Conservation (phyloP, 345 rosid species). For the Reutealis trisperma region DNA sequence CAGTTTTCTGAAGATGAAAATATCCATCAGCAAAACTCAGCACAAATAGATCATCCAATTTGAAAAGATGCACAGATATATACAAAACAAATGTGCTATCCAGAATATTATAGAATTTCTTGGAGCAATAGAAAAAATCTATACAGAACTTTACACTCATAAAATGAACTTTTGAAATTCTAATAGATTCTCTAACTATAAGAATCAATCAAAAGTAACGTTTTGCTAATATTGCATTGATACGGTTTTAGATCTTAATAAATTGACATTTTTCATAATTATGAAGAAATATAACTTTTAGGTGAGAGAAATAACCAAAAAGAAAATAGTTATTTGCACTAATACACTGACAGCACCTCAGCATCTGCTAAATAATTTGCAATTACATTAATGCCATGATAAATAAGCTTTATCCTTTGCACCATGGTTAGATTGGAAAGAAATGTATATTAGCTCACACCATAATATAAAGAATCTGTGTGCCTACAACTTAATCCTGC, state of each 20-base stretch:
- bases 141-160: not conserved
- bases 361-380: not conserved
- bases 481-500: not conserved
- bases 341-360: not conserved
- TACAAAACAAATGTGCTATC: not conserved
- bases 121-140: not conserved
- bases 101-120: not conserved
- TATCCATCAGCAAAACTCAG: not conserved
- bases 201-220: not conserved
- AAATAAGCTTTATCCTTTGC: not conserved
- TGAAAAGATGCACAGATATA: not conserved
- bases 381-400: not conserved
- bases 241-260: not conserved
- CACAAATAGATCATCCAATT: not conserved
- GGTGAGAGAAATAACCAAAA: not conserved
- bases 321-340: not conserved
- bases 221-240: not conserved
- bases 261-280: not conserved
- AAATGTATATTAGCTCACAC: not conserved
- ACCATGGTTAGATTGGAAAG: not conserved
- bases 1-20: not conserved
- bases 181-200: not conserved
- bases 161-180: not conserved
- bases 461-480: not conserved
- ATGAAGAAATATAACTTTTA: conserved; percentile 1